Percentiles rank a stretch among this genome's conserved stretches.
Evolutionary conservation across 768 basidiomycete species (phyloP).

Genomic region (Heimioporus sp.): DNA sequence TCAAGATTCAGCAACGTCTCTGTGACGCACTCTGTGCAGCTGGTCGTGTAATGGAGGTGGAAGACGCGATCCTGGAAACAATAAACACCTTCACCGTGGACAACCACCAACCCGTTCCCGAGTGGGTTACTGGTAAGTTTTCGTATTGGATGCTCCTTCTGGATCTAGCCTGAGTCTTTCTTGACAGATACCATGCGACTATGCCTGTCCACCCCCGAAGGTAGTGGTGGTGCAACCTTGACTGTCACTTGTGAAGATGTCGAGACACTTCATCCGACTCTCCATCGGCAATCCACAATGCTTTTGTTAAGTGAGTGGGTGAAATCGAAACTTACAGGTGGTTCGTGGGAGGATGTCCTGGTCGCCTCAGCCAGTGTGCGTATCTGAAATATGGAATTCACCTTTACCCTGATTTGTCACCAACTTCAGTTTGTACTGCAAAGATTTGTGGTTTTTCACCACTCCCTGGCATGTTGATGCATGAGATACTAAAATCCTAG

Average conservation of each 20-base stretch:
- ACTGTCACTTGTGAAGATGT: not conserved
- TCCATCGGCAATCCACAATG: not conserved
- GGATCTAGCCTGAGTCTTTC: not conserved
- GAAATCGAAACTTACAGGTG: not conserved
- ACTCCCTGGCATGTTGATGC: no score
- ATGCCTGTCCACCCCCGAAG: not conserved
- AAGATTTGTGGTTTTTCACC: not conserved
- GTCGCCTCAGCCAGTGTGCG: not conserved
- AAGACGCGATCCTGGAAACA: no score
- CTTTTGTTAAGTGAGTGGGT: conserved; percentile 1
- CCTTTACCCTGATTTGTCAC: no score
- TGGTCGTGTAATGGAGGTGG: not conserved
- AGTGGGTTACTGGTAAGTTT: not conserved
- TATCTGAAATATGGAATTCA: not conserved
- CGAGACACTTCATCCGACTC: not conserved
- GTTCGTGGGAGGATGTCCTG: not conserved
- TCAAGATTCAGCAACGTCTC: not conserved
- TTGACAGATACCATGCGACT: conserved; percentile 1
- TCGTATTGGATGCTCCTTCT: no score
- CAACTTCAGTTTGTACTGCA: not conserved
- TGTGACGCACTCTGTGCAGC: conserved; percentile 3
- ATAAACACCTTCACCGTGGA: not conserved
- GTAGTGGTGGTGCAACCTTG: not conserved
- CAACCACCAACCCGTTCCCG: not conserved
- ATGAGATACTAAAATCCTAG: no score